Evolutionary conservation across 805 yeast species (phyloP).

Genomic region (Saccharomycopsis sp.): DNA sequence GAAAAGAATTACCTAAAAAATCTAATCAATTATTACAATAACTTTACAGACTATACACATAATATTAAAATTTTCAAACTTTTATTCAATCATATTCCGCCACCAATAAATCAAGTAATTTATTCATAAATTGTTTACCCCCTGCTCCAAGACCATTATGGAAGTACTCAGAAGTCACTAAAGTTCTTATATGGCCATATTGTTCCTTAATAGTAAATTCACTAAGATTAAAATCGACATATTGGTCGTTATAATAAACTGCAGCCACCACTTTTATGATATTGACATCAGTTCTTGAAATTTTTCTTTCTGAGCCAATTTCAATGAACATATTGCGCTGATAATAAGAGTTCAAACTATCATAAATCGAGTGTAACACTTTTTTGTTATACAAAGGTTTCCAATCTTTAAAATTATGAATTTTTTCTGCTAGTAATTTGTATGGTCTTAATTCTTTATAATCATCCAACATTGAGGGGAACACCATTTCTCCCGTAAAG

Average conservation of each 20-base stretch:
- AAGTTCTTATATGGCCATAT: conserved; percentile 29
- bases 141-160: conserved; percentile 40
- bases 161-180: conserved; percentile 38
- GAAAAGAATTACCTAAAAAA: no score
- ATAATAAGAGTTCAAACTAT: conserved; percentile 3
- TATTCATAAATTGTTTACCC: conserved; percentile 30
- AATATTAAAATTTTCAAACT: no score
- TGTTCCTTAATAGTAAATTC: conserved; percentile 27
- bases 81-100: conserved; percentile 33
- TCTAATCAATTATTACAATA: no score
- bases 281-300: conserved; percentile 11
- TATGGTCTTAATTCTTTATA: conserved; percentile 32
- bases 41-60: no score
- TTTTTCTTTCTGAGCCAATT: not conserved
- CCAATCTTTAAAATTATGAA: conserved; percentile 27
- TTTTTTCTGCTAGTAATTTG: conserved; percentile 28
- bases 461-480: conserved; percentile 39
- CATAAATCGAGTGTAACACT: conserved; percentile 19
- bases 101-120: conserved; percentile 31
- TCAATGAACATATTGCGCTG: conserved; percentile 7
- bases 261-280: conserved; percentile 33
- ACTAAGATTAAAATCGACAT: conserved; percentile 37
- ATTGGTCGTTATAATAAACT: conserved; percentile 38
- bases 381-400: conserved; percentile 20
- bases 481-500: conserved; percentile 50